phyloP scores from a whole-genome alignment of 352 stramenopile genomes.

The Halophytophthora batemanensis region DNA sequence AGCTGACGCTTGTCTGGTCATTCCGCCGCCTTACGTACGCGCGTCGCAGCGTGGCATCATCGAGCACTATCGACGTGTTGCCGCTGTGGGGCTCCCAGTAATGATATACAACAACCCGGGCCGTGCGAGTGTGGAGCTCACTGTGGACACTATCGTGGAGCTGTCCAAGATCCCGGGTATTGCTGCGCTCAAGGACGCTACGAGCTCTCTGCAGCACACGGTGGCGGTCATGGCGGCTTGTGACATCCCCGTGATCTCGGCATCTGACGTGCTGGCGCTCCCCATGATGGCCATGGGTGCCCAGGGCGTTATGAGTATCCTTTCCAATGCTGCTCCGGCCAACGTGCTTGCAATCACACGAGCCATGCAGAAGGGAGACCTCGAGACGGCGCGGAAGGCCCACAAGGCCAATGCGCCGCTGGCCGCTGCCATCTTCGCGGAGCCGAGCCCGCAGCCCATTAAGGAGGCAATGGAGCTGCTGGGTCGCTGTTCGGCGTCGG shows the following conservation, averaged over 20 bases:
- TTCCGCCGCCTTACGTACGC: slow-evolving; percentile 97
- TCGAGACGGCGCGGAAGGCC: slow-evolving; percentile 49
- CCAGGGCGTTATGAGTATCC: slow-evolving; percentile 86
- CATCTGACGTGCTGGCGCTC: slow-evolving; percentile 83
- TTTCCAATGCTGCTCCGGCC: slow-evolving; percentile 76
- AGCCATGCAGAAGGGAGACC: slow-evolving; percentile 72
- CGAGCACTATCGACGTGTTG: slow-evolving; percentile 88
- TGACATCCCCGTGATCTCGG: slow-evolving; percentile 86
- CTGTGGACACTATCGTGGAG: slow-evolving; percentile 90
- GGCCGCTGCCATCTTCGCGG: slow-evolving; percentile 45
- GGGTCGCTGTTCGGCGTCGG: slow-evolving; percentile 51
- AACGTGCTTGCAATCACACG: slow-evolving; percentile 75
- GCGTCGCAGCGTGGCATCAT: slow-evolving; percentile 93
- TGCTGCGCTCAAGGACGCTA: slow-evolving; percentile 96
- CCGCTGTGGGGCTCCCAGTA: slow-evolving; percentile 83
- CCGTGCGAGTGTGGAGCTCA: slow-evolving; percentile 91
- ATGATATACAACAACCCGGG: slow-evolving; percentile 97
- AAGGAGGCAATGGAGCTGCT: slow-evolving; percentile 75
- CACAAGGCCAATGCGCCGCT: slow-evolving; percentile 65
- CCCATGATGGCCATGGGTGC: slow-evolving; percentile 83
- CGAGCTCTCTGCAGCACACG: slow-evolving; percentile 81
- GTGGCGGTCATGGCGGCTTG: slow-evolving; percentile 80
- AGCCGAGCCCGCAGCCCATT: slow-evolving; percentile 76
- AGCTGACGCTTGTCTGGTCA: slow-evolving; percentile 92
- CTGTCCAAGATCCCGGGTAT: slow-evolving; percentile 91